Base-by-base conservation (phyloP, 2,329 filamentous ascomycete genomes). In the Scytalidium sp. region DNA sequence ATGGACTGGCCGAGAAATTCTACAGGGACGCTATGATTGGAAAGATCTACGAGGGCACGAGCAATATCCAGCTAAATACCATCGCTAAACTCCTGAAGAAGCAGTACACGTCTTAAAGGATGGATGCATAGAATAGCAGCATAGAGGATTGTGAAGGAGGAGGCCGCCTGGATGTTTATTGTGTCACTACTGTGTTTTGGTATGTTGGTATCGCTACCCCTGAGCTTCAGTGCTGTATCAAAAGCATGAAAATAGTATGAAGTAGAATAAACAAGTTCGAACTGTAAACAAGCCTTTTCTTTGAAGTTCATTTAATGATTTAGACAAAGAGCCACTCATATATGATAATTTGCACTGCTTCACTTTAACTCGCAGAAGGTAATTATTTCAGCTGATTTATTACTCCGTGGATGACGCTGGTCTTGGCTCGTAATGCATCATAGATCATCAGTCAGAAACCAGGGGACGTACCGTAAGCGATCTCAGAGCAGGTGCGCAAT, bases 21-120 rank as follows among this genome's bases (percentile, higher is more conserved):
- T 99, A 87, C 80, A 80, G 94, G 43, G 94, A 99, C 69, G 94
- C 88, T 79, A 99, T 97, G 85, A 99, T 99, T 64, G 94, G 94
- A 9, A 91, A 91, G 57, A 97, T 97, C 60, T 97, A 97, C 68
- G 93, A 97, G 75, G 94, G 94, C 25, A 92, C 88, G 49, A 90
- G 86, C 71, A 87, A 87, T 66, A 87, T 87, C 50, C 83, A 87
- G 79, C 64, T 88, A 61, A 80, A 79, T 61, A 89, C 85, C 3
- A 88, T 89, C 68, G 84, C 83, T 23, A 87, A 85, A 73, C 63
- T 84, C 56, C 65, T 88, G 66, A 85, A 88, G 71, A 84, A 81
- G 71, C 72, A 83, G 64, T 89, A 88, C 64, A 86, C 83, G 19
- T 72, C 70, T 54, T 85, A 70, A 58, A 55, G 22, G 36, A 36